A percentile compares a stretch with the other conserved stretches of the same genome.
Evolutionary conservation across 768 basidiomycete species (phyloP).

Genomic region (Cystobasidium ongulense): DNA sequence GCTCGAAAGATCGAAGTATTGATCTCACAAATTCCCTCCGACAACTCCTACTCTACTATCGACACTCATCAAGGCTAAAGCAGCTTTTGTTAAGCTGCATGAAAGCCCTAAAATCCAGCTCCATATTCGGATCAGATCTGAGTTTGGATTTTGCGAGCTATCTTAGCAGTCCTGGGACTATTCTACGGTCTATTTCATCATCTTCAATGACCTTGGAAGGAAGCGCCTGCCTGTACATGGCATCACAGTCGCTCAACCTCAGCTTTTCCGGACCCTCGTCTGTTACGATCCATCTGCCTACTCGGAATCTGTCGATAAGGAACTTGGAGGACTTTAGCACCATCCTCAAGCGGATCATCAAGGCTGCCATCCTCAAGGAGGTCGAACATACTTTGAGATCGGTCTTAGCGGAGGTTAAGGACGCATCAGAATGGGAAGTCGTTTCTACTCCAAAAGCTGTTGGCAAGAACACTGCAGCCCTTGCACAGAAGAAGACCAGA

Average conservation of each 20-base stretch:
- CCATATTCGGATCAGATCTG: background rate
- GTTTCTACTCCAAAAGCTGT: background rate
- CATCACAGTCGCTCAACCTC: background rate
- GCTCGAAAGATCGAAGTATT: background rate
- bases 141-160: background rate
- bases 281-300: slow-evolving; percentile 9
- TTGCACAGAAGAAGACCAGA: background rate
- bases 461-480: background rate
- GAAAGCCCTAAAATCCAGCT: background rate
- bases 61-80: background rate
- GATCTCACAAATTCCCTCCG: background rate
- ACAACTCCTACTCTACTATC: background rate
- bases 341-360: background rate
- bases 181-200: background rate
- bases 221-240: background rate
- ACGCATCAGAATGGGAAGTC: background rate
- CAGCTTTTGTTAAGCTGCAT: background rate
- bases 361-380: slow-evolving; percentile 4
- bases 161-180: background rate
- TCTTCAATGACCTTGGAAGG: background rate
- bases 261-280: background rate
- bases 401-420: background rate
- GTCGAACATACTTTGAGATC: background rate
- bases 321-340: background rate
- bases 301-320: background rate